phyloP scores from a whole-genome alignment of 2,329 filamentous ascomycete genomes.

The Atkinsonella hypoxylon region DNA sequence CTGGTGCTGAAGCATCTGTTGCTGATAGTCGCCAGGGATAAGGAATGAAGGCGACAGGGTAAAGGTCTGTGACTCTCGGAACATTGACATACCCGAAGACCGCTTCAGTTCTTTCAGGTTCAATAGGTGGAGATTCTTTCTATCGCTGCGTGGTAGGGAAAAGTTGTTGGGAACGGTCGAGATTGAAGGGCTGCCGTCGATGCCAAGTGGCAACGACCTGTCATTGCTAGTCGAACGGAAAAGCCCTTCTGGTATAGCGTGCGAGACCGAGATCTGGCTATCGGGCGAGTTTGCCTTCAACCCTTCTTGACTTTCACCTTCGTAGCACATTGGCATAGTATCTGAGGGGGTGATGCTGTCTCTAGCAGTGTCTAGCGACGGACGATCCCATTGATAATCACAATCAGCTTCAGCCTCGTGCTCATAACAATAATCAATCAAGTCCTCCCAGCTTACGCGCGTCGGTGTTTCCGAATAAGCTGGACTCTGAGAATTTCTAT shows the following conservation, averaged over 20 bases:
- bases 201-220: slow-evolving; percentile 22
- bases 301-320: slow-evolving; percentile 13
- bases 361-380: slow-evolving; percentile 34
- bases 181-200: slow-evolving; percentile 33
- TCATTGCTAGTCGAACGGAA: slow-evolving; percentile 37
- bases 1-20: slow-evolving; percentile 33
- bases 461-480: slow-evolving; percentile 9
- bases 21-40: slow-evolving; percentile 46
- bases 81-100: slow-evolving; percentile 39
- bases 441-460: slow-evolving; percentile 51
- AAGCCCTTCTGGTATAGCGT: slow-evolving; percentile 29
- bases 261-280: slow-evolving; percentile 15
- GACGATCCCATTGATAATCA: slow-evolving; percentile 52
- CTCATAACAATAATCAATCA: slow-evolving; percentile 60
- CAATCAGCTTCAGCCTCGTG: slow-evolving; percentile 56
- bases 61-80: slow-evolving; percentile 48
- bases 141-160: slow-evolving; percentile 33
- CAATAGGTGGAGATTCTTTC: slow-evolving; percentile 18
- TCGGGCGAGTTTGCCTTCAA: slow-evolving; percentile 9
- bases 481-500: slow-evolving; percentile 14
- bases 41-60: slow-evolving; percentile 49
- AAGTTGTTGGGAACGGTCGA: slow-evolving; percentile 34
- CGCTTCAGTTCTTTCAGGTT: slow-evolving; percentile 25
- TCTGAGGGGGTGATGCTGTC: slow-evolving; percentile 12
- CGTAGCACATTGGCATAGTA: slow-evolving; percentile 14